These are phyloP conservation scores for Endothia cerciana DNA, from an alignment of 2,329 filamentous ascomycete genomes.

Conservation along the genomic window DNA sequence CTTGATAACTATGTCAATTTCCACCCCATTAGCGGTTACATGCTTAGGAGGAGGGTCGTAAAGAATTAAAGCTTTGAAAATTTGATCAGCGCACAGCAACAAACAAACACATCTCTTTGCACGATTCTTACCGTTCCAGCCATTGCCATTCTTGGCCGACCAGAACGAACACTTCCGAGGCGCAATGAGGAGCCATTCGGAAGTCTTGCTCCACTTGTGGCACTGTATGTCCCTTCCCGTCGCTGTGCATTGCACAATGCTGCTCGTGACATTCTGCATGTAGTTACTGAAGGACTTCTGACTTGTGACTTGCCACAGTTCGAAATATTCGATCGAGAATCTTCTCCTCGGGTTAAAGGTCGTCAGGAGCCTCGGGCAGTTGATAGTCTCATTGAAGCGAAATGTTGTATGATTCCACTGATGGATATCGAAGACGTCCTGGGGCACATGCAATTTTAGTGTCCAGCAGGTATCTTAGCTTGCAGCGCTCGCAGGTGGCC, in stretches of 20 bases:
- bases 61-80: slow-evolving; percentile 13
- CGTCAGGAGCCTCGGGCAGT: slow-evolving; percentile 20
- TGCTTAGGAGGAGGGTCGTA: slow-evolving; percentile 15
- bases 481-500: neutral
- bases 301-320: slow-evolving; percentile 12
- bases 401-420: slow-evolving; percentile 24
- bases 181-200: slow-evolving; percentile 21
- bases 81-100: neutral
- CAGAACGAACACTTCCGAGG: slow-evolving; percentile 23
- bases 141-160: neutral
- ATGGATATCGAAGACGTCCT: slow-evolving; percentile 15
- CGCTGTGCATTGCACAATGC: slow-evolving; percentile 5
- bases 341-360: neutral
- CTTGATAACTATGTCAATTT: slow-evolving; percentile 3
- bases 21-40: neutral
- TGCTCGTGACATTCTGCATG: neutral
- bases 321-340: slow-evolving; percentile 21
- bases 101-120: neutral
- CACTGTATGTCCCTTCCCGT: slow-evolving; percentile 18
- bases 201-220: slow-evolving; percentile 20
- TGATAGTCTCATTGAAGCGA: slow-evolving; percentile 24
- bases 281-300: neutral
- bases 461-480: neutral
- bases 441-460: neutral
- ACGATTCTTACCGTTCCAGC: slow-evolving; percentile 5